Base-by-base conservation (phyloP, 2,329 filamentous ascomycete species). In the Aspergillus eucalypticola region DNA sequence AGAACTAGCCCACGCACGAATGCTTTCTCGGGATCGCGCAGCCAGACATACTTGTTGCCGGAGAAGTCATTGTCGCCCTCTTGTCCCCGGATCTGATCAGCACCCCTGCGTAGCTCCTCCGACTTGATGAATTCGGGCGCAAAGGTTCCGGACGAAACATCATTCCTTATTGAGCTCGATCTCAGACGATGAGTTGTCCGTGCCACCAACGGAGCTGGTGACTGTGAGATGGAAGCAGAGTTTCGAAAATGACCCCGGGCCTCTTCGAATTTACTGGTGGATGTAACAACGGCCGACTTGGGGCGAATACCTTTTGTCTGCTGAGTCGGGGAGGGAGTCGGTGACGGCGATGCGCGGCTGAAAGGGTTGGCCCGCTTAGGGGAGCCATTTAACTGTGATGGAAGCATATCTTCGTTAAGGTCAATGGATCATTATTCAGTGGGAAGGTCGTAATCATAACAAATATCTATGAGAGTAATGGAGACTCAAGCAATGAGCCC, bases 21-120 rank as follows among this genome's bases (percentile, higher is more conserved):
- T 1, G 95, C 95, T 58, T 85, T 84, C 70, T 93, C 86, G 1
- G 91, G 83, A 78, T 99, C 93, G 76, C 90, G 91, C 73, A 99
- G 82, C 96, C 95, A 99, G 65, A 99, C 93, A 81, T 98, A 99
- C 81, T 95, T 87, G 80, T 96, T 98, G 59, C 95, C 96, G 0
- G 95, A 99, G 76, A 99, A 98, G 82, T 99, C 95, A 75, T 97
- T 98, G 73, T 97, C 94, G 64, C 95, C 95, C 78, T 99, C 96
- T 61, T 97, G 92, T 17, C 91, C 90, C 19, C 83, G 80, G 29
- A 87, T 81, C 62, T 79, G 76, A 61, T 86, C 83, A 29, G 81
- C 80, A 2, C 79, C 79, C 54, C 82, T 81, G 66, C 87, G 84
- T 76, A 90, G 81, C 65, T 93, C 91, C 65, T 96, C 92, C 0